phyloP scores from a whole-genome alignment of 441 rosid genomes.

The Manihot esculenta region DNA sequence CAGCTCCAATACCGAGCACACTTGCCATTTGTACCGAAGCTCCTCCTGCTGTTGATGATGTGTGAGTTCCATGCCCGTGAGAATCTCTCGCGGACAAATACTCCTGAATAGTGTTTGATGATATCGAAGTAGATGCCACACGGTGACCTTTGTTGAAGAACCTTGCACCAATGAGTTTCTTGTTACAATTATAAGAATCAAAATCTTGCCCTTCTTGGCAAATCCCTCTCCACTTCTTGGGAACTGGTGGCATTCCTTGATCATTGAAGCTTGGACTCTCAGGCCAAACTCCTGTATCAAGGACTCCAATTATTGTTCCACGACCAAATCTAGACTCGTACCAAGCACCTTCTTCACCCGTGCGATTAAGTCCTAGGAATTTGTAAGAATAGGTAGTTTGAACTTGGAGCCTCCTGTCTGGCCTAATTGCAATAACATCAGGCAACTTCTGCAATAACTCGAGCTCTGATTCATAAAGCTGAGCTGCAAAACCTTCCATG shows the following conservation, averaged over 20 bases:
- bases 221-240: conserved; percentile 66
- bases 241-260: conserved; percentile 63
- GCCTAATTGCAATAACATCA: conserved; percentile 70
- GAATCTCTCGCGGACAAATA: conserved; percentile 81
- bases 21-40: conserved; percentile 55
- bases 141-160: conserved; percentile 67
- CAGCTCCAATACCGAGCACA: conserved; percentile 66
- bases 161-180: conserved; percentile 72
- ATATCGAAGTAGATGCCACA: conserved; percentile 34
- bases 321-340: conserved; percentile 69
- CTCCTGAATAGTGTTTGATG: conserved; percentile 51
- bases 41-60: conserved; percentile 79
- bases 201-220: conserved; percentile 65
- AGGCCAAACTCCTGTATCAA: conserved; percentile 82
- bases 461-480: conserved; percentile 52
- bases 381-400: conserved; percentile 86
- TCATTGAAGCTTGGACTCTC: conserved; percentile 74
- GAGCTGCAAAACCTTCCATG: conserved; percentile 88
- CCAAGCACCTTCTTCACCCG: conserved; percentile 65
- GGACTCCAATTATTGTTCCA: conserved; percentile 63
- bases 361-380: conserved; percentile 63
- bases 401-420: conserved; percentile 61
- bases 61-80: conserved; percentile 88
- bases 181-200: conserved; percentile 45
- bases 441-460: conserved; percentile 44